These are phyloP conservation scores for Fomitopsis pulvina DNA, from an alignment of 768 basidiomycete genomes.

Conservation along the genomic window DNA sequence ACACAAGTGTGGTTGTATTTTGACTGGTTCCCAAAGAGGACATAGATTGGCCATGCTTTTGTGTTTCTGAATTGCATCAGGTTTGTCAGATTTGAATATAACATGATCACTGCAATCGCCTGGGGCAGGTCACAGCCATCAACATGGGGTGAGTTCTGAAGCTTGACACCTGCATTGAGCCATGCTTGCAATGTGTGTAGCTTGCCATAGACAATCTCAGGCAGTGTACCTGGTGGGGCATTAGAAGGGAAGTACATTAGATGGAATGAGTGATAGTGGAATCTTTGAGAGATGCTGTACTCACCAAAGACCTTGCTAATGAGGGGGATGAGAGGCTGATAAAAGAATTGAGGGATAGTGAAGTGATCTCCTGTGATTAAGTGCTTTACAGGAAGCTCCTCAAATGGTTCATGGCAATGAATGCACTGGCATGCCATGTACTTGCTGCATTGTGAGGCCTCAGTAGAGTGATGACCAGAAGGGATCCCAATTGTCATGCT, in stretches of 20 bases:
- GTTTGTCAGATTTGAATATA: conserved; percentile 27
- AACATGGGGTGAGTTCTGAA: conserved; percentile 13
- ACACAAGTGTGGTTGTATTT: conserved; percentile 30
- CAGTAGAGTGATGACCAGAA: neutral
- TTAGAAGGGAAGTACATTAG: neutral
- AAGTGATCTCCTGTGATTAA: conserved; percentile 16
- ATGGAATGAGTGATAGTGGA: conserved; percentile 7
- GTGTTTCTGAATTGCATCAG: conserved; percentile 25
- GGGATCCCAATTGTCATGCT: conserved; percentile 7
- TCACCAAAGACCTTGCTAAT: conserved; percentile 1
- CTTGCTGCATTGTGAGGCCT: conserved; percentile 1
- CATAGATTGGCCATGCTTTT: conserved; percentile 33
- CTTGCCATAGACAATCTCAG: conserved; percentile 9
- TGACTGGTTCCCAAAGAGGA: conserved; percentile 33
- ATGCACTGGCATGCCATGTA: neutral
- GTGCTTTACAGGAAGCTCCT: conserved; percentile 15
- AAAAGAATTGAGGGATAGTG: conserved; percentile 24
- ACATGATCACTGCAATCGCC: conserved; percentile 19
- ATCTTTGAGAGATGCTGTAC: conserved; percentile 1
- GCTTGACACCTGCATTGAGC: conserved; percentile 9
- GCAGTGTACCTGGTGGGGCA: neutral
- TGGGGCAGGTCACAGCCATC: conserved; percentile 15
- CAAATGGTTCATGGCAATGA: neutral
- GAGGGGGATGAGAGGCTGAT: conserved; percentile 16
- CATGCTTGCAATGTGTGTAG: conserved; percentile 10